Conservation (phyloP, 2,329 filamentous ascomycete genomes). For the Cladosporium sp. region DNA sequence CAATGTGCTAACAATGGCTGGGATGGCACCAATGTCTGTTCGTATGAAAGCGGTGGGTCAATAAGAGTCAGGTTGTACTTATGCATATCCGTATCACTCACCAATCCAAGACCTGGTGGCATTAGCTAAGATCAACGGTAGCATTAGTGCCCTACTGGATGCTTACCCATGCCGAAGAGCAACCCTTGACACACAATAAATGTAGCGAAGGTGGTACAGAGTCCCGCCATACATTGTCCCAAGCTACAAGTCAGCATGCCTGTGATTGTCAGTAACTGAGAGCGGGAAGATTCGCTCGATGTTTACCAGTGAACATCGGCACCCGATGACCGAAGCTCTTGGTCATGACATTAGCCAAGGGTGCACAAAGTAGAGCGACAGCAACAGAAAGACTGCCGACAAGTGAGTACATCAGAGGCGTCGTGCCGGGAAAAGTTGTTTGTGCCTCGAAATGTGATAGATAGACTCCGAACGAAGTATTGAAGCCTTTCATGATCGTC, state of each 20-base stretch:
- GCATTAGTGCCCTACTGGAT: neutral
- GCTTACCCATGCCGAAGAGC: neutral
- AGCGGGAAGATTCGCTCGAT: neutral
- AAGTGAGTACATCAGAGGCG: slow-evolving; percentile 36
- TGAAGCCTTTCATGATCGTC: slow-evolving; percentile 10
- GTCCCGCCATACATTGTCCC: slow-evolving; percentile 7
- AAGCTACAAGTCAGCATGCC: slow-evolving; percentile 6
- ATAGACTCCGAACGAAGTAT: slow-evolving; percentile 38
- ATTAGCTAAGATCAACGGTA: neutral
- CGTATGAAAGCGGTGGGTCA: neutral
- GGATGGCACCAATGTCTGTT: neutral
- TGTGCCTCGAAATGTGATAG: slow-evolving; percentile 39
- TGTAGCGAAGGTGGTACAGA: neutral
- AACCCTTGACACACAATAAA: slow-evolving; percentile 2
- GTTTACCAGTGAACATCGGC: neutral
- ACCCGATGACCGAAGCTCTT: neutral
- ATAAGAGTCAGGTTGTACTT: too few species aligned
- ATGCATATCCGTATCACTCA: neutral
- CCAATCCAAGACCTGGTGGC: neutral
- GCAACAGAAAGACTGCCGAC: slow-evolving; percentile 38
- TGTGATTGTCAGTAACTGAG: neutral
- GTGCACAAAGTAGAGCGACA: slow-evolving; percentile 28
- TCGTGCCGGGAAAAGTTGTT: slow-evolving; percentile 32
- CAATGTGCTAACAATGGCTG: slow-evolving; percentile 8
- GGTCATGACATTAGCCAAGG: slow-evolving; percentile 2